phyloP scores from a whole-genome alignment of 495 filamentous ascomycete species.

The Pyronema domesticum region DNA sequence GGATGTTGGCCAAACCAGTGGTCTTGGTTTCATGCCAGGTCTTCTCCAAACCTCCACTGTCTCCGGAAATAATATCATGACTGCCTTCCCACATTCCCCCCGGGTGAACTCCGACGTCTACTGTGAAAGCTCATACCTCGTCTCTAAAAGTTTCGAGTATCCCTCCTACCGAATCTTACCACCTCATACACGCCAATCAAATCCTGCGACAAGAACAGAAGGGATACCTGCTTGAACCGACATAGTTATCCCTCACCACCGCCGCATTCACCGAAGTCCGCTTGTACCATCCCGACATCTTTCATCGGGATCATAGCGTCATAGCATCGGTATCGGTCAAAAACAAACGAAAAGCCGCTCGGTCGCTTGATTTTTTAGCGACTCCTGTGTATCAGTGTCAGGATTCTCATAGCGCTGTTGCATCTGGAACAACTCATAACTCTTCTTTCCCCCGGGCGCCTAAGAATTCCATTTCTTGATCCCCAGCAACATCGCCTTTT shows the following conservation, averaged over 20 bases:
- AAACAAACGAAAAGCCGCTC: background rate
- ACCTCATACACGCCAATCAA: background rate
- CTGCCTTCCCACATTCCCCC: background rate
- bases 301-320: background rate
- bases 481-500: no score
- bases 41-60: background rate
- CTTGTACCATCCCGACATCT: background rate
- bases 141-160: background rate
- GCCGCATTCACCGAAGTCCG: background rate
- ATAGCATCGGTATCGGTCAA: background rate
- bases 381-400: background rate
- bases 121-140: background rate
- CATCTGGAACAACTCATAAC: no score
- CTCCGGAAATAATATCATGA: slow-evolving; percentile 6
- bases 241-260: background rate
- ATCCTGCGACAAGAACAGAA: background rate
- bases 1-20: no score
- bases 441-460: no score
- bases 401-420: background rate
- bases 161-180: background rate
- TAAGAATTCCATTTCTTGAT: no score
- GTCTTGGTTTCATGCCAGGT: no score
- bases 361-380: background rate
- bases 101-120: background rate
- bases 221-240: background rate